These are phyloP conservation scores for Heliophila coronopifolia DNA, from an alignment of 441 rosid species.

Conservation along the genomic window DNA sequence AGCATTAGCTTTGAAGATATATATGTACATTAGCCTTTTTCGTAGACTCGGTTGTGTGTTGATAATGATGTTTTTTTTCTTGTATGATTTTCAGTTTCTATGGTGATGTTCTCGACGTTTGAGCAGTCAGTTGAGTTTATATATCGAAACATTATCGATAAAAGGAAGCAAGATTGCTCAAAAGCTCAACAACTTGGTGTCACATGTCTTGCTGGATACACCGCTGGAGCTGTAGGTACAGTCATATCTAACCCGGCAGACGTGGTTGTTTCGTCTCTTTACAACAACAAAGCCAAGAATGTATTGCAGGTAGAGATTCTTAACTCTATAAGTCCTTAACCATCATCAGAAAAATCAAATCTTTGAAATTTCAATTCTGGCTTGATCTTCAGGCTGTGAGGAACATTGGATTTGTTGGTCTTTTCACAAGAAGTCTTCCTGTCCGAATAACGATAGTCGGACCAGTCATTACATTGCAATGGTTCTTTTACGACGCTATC, in stretches of 20 bases:
- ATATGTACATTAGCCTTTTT: neutral
- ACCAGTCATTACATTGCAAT: constrained; percentile 64
- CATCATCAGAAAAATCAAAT: neutral
- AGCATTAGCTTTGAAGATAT: neutral
- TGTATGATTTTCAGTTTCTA: constrained; percentile 44
- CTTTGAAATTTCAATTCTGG: neutral
- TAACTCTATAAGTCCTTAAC: too few relatives aligned
- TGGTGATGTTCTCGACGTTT: constrained; percentile 75
- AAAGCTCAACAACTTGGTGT: constrained; percentile 67
- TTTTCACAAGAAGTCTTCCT: constrained; percentile 72
- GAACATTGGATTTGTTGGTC: constrained; percentile 57
- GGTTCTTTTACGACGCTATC: constrained; percentile 64
- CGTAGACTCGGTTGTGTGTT: neutral
- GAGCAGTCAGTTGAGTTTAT: constrained; percentile 65
- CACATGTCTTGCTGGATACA: constrained; percentile 73
- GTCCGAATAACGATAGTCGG: constrained; percentile 60
- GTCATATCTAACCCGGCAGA: constrained; percentile 73
- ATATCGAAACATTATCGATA: constrained; percentile 40
- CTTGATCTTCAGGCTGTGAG: constrained; percentile 46
- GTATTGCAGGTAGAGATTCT: constrained; percentile 27
- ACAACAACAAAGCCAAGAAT: constrained; percentile 53
- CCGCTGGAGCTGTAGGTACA: constrained; percentile 72
- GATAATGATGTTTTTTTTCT: too few relatives aligned
- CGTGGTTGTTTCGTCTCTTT: constrained; percentile 61
- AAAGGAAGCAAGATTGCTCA: constrained; percentile 63